Evolutionary conservation across 805 yeast genomes (phyloP).

Genomic region (Ogataea thermomethanolica): DNA sequence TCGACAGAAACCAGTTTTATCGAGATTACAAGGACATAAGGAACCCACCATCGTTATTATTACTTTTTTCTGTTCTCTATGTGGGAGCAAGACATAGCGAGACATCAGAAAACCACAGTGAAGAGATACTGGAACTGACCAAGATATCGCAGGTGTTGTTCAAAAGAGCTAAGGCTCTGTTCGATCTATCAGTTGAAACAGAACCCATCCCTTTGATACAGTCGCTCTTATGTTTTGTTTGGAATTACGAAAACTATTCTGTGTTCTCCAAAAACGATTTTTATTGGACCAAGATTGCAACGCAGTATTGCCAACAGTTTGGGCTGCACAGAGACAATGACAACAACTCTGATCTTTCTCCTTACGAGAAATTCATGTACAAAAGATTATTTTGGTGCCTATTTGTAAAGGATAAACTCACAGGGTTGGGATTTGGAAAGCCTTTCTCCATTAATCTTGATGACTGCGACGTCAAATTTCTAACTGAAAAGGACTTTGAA

Average conservation of each 20-base stretch:
- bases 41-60: conserved; percentile 58
- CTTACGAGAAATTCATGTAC: conserved; percentile 25
- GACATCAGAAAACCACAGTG: conserved; percentile 50
- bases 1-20: conserved; percentile 62
- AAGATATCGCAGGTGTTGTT: conserved; percentile 31
- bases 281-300: conserved; percentile 72
- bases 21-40: conserved; percentile 50
- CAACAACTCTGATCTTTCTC: conserved; percentile 8
- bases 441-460: conserved; percentile 65
- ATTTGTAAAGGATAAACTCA: conserved; percentile 64
- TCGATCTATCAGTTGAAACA: conserved; percentile 63
- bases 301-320: conserved; percentile 69
- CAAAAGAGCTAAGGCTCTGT: conserved; percentile 57
- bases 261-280: conserved; percentile 55
- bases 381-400: conserved; percentile 64
- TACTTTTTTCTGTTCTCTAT: conserved; percentile 60
- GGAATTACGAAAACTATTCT: conserved; percentile 25
- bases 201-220: conserved; percentile 64
- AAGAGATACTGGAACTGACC: conserved; percentile 43
- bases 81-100: conserved; percentile 63
- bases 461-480: conserved; percentile 76
- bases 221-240: conserved; percentile 39
- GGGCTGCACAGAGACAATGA: conserved; percentile 58
- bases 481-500: conserved; percentile 60
- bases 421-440: conserved; percentile 71